Evolutionary conservation across 2,329 filamentous ascomycete species (phyloP).

Genomic region (Cercospora zeae-maydis): DNA sequence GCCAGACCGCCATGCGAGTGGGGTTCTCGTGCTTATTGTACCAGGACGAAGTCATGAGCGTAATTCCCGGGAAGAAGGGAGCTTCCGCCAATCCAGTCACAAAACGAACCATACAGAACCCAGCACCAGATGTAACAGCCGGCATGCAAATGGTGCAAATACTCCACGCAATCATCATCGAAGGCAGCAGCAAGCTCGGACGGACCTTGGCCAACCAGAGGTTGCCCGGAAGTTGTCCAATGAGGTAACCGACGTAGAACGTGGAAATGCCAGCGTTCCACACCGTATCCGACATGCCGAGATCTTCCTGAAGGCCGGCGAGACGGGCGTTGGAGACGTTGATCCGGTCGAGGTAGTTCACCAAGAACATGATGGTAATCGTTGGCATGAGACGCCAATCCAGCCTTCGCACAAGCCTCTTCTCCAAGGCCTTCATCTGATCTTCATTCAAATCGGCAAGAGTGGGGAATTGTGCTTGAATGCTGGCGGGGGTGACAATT

Average conservation of each 20-base stretch:
- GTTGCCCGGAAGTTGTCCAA: constrained; percentile 47
- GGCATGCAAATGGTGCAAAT: constrained; percentile 47
- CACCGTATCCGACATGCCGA: constrained; percentile 35
- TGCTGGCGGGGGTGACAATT: constrained; percentile 29
- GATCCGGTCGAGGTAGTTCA: constrained; percentile 41
- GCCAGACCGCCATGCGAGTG: background rate
- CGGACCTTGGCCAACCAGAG: constrained; percentile 37
- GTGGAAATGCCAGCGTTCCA: constrained; percentile 44
- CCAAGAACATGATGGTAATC: constrained; percentile 35
- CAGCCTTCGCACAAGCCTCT: constrained; percentile 30
- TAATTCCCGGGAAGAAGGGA: background rate
- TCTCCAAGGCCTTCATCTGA: constrained; percentile 22
- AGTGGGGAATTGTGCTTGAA: constrained; percentile 31
- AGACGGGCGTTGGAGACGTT: constrained; percentile 42
- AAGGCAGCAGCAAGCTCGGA: constrained; percentile 35
- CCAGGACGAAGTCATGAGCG: background rate
- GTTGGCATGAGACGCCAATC: constrained; percentile 35
- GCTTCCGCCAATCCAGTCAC: constrained; percentile 39
- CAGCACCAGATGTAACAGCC: constrained; percentile 36
- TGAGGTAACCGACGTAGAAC: constrained; percentile 45
- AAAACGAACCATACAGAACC: constrained; percentile 38
- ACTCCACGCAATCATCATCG: constrained; percentile 45
- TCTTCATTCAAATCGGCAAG: constrained; percentile 29
- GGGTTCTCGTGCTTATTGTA: background rate
- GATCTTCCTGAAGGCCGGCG: constrained; percentile 40